phyloP scores from a whole-genome alignment of 352 stramenopile genomes.

The Pythium rishiriense region DNA sequence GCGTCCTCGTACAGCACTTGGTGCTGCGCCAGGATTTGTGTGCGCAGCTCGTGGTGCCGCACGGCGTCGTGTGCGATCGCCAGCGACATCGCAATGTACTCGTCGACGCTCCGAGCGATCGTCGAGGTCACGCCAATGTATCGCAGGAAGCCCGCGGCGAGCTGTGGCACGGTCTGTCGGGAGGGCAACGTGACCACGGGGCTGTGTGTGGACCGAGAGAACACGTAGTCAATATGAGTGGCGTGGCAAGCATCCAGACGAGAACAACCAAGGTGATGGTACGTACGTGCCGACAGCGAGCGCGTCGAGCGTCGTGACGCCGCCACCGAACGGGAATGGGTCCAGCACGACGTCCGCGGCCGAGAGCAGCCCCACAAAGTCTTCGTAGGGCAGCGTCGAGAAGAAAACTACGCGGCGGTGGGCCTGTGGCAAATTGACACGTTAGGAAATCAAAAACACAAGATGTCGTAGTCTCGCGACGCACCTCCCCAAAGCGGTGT shows the following conservation, averaged over 20 bases:
- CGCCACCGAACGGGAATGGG: slow-evolving; percentile 82
- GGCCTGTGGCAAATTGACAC: too few species aligned
- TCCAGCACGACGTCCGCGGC: slow-evolving; percentile 75
- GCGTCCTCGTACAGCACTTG: slow-evolving; percentile 30
- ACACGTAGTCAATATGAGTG: background rate
- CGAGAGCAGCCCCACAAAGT: slow-evolving; percentile 58
- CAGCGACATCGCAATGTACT: slow-evolving; percentile 43
- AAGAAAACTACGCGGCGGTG: slow-evolving; percentile 59
- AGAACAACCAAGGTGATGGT: background rate
- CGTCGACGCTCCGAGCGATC: slow-evolving; percentile 39
- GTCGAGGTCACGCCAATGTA: slow-evolving; percentile 50
- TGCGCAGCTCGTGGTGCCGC: slow-evolving; percentile 7
- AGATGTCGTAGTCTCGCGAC: background rate
- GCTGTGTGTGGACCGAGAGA: slow-evolving; percentile 20
- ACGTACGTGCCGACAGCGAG: slow-evolving; percentile 76
- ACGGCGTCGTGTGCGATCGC: slow-evolving; percentile 32
- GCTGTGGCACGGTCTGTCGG: slow-evolving; percentile 52
- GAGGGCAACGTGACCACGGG: slow-evolving; percentile 59
- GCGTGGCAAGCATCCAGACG: background rate
- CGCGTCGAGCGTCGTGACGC: slow-evolving; percentile 82
- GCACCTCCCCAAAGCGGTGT: slow-evolving; percentile 36
- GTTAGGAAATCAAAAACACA: background rate
- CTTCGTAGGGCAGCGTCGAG: slow-evolving; percentile 49
- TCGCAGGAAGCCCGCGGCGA: slow-evolving; percentile 61
- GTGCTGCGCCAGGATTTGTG: slow-evolving; percentile 21